Base-by-base conservation (phyloP, 106 monocot genomes). In the Allium sativum region DNA sequence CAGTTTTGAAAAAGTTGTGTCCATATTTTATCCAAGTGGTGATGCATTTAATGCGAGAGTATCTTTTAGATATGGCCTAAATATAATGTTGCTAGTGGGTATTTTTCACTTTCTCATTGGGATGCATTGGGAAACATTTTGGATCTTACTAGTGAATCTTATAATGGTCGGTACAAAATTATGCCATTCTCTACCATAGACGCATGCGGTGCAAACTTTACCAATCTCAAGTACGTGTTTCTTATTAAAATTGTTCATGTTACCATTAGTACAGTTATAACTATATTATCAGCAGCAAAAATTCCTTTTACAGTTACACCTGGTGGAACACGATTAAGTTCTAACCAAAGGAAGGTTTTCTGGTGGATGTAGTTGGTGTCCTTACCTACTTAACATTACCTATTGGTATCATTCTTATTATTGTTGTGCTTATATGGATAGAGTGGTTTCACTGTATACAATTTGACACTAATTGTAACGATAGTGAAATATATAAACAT, bases 381-480 rank as follows among this genome's bases (percentile, higher is more conserved):
- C 68, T 88, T 65, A 78, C 80, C 22, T 88, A 88, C 65, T 65
- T 98, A 16, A 64, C 80, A 41, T 53, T 61, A 9, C 84, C 41
- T n/a, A 70, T 88, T 59, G 85, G 84, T 82, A 91, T 78, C 21
- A 81, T 85, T 71, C 80, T 98, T 42, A 88, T 77, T 70, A 80
- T 85, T 31, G 83, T 80, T 51, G 77, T 74, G 54, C 73, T 98
- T 47, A 79, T 82, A 52, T 98, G 92, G 92, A 70, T 81, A 19
- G 88, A 82, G 44, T 98, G 82, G 92, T 92, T 88, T 73, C 85
- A 87, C 6, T 98, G 91, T 59, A 48, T 76, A 46, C 80, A 85
- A 6, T 92, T 82, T 69, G 88, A 98, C 45, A 98, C 92, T 47
- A 92, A 98, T 77, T 98, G 92, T 87, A 88, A 92, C 82, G 98